These are phyloP conservation scores for Cercospora canescens DNA, from an alignment of 2,329 filamentous ascomycete genomes.

Conservation along the genomic window DNA sequence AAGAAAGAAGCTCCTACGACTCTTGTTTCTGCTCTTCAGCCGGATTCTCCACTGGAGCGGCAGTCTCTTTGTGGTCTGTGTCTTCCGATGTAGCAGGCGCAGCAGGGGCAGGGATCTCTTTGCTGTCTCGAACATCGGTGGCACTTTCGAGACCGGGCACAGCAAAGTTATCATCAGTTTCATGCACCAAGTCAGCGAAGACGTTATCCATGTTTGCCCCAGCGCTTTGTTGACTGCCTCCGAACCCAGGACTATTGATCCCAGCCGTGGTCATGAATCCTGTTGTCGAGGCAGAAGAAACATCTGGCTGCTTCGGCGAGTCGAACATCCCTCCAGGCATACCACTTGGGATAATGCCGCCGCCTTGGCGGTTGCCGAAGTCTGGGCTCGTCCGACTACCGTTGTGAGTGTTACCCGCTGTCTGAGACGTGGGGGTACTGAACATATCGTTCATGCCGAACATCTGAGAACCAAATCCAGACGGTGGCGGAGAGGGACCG, in stretches of 20 bases:
- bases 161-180: constrained; percentile 30
- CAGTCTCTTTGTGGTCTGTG: neutral
- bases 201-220: constrained; percentile 35
- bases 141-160: constrained; percentile 26
- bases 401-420: neutral
- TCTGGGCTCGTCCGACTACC: constrained; percentile 17
- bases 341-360: constrained; percentile 21
- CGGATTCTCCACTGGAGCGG: neutral
- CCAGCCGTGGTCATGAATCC: constrained; percentile 26
- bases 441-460: constrained; percentile 30
- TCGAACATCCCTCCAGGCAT: constrained; percentile 33
- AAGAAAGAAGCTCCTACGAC: neutral
- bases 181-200: constrained; percentile 39
- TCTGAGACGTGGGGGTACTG: constrained; percentile 1
- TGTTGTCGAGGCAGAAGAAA: constrained; percentile 12
- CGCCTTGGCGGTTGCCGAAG: constrained; percentile 9
- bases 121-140: constrained; percentile 22
- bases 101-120: constrained; percentile 10
- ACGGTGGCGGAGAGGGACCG: constrained; percentile 22
- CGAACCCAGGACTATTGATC: constrained; percentile 34
- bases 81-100: neutral
- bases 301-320: constrained; percentile 30
- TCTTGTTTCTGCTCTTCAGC: constrained; percentile 12
- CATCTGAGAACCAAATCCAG: constrained; percentile 31
- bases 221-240: constrained; percentile 33